Conservation (phyloP, 495 filamentous ascomycete species). For the Penicillium lividum region DNA sequence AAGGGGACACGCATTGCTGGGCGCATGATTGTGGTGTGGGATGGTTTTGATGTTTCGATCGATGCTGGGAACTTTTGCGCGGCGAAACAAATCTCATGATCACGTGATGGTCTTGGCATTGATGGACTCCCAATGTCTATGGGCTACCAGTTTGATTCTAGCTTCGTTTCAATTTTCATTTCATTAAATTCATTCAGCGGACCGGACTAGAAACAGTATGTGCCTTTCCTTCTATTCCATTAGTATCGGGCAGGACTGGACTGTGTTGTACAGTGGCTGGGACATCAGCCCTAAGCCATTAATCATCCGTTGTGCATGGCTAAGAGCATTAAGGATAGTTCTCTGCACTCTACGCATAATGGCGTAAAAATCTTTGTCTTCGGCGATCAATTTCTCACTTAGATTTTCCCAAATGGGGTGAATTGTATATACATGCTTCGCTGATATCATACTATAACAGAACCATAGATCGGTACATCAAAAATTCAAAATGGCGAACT, state of each 20-base stretch:
- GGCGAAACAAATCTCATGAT: constrained; percentile 29
- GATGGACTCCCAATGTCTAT: neutral
- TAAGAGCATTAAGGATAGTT: no score
- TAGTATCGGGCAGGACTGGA: neutral
- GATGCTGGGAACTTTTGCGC: constrained; percentile 24
- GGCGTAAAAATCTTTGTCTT: neutral
- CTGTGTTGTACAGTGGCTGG: no score
- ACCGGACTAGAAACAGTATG: no score
- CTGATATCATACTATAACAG: constrained; percentile 30
- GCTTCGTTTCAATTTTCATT: neutral
- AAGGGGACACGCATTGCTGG: constrained; percentile 40
- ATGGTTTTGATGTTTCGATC: constrained; percentile 8
- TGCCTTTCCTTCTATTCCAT: neutral
- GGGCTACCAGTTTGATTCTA: neutral
- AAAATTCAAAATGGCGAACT: constrained; percentile 5
- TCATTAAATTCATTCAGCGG: no score
- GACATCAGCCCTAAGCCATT: no score
- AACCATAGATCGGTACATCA: constrained; percentile 13
- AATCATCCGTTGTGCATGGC: no score
- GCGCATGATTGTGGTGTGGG: constrained; percentile 40
- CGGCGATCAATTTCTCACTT: neutral
- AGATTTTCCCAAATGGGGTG: constrained; percentile 5
- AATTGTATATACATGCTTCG: constrained; percentile 33
- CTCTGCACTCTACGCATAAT: neutral
- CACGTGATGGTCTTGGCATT: constrained; percentile 32